These are phyloP conservation scores for Phytophthora megakarya DNA, from an alignment of 352 stramenopile genomes.

Conservation along the genomic window DNA sequence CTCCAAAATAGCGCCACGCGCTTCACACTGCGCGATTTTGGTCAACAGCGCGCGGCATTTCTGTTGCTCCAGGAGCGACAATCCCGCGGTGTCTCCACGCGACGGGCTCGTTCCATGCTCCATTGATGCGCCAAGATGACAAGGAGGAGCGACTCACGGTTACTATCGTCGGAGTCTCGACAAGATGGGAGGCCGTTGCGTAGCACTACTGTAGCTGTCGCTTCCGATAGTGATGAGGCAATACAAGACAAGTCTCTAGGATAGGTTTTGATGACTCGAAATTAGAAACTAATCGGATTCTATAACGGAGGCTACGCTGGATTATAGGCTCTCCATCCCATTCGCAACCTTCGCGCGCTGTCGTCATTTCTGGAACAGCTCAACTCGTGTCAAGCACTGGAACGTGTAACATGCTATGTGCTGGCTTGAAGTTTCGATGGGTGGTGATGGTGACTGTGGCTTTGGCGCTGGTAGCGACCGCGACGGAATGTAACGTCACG, in stretches of 20 bases:
- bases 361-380: slow-evolving; percentile 31
- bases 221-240: not conserved
- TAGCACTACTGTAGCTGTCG: not conserved
- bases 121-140: slow-evolving; percentile 10
- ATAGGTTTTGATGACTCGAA: not conserved
- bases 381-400: not conserved
- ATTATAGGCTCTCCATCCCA: not conserved
- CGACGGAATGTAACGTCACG: slow-evolving; percentile 11
- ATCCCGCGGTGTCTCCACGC: not conserved
- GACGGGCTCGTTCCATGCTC: slow-evolving; percentile 3
- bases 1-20: slow-evolving; percentile 57
- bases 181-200: not conserved
- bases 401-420: slow-evolving; percentile 14
- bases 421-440: slow-evolving; percentile 15
- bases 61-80: slow-evolving; percentile 25
- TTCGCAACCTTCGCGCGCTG: not conserved
- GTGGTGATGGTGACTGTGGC: not conserved
- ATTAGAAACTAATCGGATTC: not conserved
- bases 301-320: not conserved
- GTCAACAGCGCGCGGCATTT: slow-evolving; percentile 44
- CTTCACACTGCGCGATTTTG: slow-evolving; percentile 64
- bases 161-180: too few relatives aligned
- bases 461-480: not conserved
- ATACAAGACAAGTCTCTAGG: not conserved
- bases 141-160: not conserved